Percentiles rank a stretch among this genome's conserved stretches.
phyloP scores from a whole-genome alignment of 2,329 filamentous ascomycete species.

The Cercospora berteroae region DNA sequence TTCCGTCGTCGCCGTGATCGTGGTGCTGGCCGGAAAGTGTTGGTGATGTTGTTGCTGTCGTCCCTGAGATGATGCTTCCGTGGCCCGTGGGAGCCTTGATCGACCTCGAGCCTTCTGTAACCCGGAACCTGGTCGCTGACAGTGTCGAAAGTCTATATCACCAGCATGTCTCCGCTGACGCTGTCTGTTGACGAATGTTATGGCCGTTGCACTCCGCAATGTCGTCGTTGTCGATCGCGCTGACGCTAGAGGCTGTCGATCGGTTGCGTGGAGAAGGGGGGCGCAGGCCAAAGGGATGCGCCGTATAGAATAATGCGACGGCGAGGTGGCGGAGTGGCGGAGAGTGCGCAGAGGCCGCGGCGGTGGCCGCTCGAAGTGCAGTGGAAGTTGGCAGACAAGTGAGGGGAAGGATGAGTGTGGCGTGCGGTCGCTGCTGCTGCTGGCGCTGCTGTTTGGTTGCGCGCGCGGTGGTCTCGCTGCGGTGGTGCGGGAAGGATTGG shows the following conservation, averaged over 20 bases:
- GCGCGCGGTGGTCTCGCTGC: neutral
- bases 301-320: neutral
- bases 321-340: neutral
- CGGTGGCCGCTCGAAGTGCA: neutral
- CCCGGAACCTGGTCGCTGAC: neutral
- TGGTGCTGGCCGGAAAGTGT: neutral
- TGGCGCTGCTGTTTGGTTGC: neutral
- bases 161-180: neutral
- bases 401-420: neutral
- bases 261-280: neutral
- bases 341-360: neutral
- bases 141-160: neutral
- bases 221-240: neutral
- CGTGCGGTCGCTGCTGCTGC: neutral
- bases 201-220: neutral
- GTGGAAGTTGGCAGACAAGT: neutral
- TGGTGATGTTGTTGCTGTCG: neutral
- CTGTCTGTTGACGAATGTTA: neutral
- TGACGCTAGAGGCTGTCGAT: neutral
- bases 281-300: neutral
- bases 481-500: neutral
- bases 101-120: neutral
- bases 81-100: neutral
- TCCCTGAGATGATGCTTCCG: neutral
- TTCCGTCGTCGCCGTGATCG: neutral